Conservation (phyloP, 2,329 filamentous ascomycete genomes). For the Fusarium buharicum region DNA sequence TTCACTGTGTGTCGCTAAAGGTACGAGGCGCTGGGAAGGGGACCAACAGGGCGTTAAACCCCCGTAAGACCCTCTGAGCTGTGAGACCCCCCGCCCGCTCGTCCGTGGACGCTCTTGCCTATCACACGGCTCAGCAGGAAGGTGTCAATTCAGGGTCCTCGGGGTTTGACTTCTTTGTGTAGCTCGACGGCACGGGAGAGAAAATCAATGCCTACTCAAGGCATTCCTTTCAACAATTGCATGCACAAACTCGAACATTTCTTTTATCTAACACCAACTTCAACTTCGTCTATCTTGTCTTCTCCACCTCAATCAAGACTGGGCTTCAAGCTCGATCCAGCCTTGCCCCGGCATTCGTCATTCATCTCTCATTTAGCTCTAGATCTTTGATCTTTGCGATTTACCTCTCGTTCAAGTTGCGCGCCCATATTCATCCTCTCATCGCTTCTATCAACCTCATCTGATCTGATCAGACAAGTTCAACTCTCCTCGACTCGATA, state of each 20-base stretch:
- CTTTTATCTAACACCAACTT: not conserved
- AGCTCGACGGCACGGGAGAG: not conserved
- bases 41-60: constrained; percentile 22
- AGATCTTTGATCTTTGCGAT: not conserved
- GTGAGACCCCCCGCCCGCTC: constrained; percentile 29
- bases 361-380: constrained; percentile 3
- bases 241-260: not conserved
- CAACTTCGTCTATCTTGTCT: constrained; percentile 4
- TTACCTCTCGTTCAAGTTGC: not conserved
- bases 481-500: not conserved
- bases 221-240: not conserved
- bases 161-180: not conserved
- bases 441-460: not conserved
- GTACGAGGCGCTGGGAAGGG: constrained; percentile 22
- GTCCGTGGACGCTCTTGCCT: constrained; percentile 4
- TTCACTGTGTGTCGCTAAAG: too few relatives aligned
- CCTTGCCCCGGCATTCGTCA: constrained; percentile 2
- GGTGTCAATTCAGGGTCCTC: constrained; percentile 44
- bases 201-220: constrained; percentile 35
- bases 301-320: constrained; percentile 15
- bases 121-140: constrained; percentile 27
- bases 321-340: constrained; percentile 9
- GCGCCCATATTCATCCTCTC: not conserved
- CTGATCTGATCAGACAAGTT: constrained; percentile 4
- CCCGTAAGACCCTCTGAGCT: constrained; percentile 15